Percentiles rank a stretch among this genome's conserved stretches.
These are phyloP conservation scores for Brassica juncea DNA, from an alignment of 345 rosid species.

Conservation along the genomic window DNA sequence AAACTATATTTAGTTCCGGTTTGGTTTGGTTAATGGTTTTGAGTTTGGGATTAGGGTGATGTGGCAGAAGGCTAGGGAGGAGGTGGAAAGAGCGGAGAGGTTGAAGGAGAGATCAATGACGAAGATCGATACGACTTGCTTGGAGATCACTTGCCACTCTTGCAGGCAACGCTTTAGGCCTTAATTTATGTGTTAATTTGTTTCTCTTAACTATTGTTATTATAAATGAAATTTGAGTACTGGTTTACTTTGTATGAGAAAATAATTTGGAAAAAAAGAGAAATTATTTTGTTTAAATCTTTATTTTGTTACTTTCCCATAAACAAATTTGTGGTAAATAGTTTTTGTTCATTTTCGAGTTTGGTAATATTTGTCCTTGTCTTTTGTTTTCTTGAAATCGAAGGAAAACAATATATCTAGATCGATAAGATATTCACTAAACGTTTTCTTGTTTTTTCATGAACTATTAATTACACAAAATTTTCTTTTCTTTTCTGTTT, in stretches of 20 bases:
- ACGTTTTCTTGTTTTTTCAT: neutral
- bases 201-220: slow-evolving; percentile 39
- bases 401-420: slow-evolving; percentile 23
- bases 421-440: neutral
- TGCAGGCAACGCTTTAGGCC: slow-evolving; percentile 94
- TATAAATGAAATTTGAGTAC: slow-evolving; percentile 30
- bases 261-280: neutral
- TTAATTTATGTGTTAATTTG: slow-evolving; percentile 16
- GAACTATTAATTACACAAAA: neutral
- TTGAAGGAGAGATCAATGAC: slow-evolving; percentile 73
- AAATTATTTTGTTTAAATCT: slow-evolving; percentile 3
- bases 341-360: slow-evolving; percentile 15
- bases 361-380: slow-evolving; percentile 13
- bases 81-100: slow-evolving; percentile 78
- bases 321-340: neutral
- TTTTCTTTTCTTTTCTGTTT: neutral
- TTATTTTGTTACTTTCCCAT: neutral
- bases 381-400: slow-evolving; percentile 19
- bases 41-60: slow-evolving; percentile 44
- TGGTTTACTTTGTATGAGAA: slow-evolving; percentile 34
- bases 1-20: neutral
- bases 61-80: slow-evolving; percentile 92
- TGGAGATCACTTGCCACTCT: slow-evolving; percentile 97
- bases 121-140: slow-evolving; percentile 69
- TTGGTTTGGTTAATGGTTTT: neutral